Evolutionary conservation across 2,329 filamentous ascomycete species (phyloP).

Genomic region (Penicillium sp.): DNA sequence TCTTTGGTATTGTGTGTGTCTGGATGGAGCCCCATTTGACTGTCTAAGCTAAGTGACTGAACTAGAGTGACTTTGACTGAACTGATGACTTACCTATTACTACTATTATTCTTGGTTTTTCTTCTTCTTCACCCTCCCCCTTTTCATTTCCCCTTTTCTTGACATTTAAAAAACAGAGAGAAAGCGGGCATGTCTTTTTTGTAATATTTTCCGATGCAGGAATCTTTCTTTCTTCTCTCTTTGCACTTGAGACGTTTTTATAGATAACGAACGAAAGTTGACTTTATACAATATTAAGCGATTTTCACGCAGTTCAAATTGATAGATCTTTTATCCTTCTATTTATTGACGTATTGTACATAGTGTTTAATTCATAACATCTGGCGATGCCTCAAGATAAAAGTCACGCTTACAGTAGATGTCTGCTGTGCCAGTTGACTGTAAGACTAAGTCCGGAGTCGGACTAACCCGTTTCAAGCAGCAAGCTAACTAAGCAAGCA

Average conservation of each 20-base stretch:
- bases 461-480: not conserved
- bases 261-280: conserved; percentile 6
- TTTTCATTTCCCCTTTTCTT: not conserved
- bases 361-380: too few relatives aligned
- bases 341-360: too few relatives aligned
- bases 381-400: too few relatives aligned
- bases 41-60: conserved; percentile 8
- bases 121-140: not conserved
- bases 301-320: not conserved
- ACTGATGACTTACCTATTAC: conserved; percentile 3
- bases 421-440: too few relatives aligned
- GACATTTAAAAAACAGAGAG: not conserved
- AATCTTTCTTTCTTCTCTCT: conserved; percentile 12
- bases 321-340: too few relatives aligned
- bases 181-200: not conserved
- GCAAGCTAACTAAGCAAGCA: not conserved
- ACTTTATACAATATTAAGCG: conserved; percentile 1
- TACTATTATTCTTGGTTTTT: not conserved
- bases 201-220: not conserved
- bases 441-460: too few relatives aligned
- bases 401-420: too few relatives aligned
- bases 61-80: conserved; percentile 6
- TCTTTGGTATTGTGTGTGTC: conserved; percentile 10
- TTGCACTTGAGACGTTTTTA: not conserved
- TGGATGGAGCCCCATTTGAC: conserved; percentile 4